Evolutionary conservation across 2,329 filamentous ascomycete genomes (phyloP).

Genomic region (Aspergillus oerlinghausenensis): DNA sequence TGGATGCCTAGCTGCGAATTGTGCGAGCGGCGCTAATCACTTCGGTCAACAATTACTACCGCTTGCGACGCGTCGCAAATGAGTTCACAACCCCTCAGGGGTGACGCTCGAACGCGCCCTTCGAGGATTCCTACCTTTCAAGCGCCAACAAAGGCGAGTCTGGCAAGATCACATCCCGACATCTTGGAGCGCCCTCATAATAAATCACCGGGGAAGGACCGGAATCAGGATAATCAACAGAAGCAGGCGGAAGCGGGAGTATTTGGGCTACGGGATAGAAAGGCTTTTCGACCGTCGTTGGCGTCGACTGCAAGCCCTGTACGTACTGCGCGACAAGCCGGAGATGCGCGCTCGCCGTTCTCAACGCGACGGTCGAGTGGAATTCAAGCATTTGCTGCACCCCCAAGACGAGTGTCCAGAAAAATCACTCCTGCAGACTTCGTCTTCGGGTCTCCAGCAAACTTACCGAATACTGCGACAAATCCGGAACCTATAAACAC

Average conservation of each 20-base stretch:
- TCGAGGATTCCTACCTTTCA: conserved; percentile 53
- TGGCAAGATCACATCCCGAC: conserved; percentile 58
- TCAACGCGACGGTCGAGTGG: conserved; percentile 26
- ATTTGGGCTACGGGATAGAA: conserved; percentile 33
- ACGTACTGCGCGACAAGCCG: conserved; percentile 7
- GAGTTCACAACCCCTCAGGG: conserved; percentile 19
- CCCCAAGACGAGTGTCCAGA: conserved; percentile 32
- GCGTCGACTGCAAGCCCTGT: conserved; percentile 25
- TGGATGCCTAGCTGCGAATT: conserved; percentile 36
- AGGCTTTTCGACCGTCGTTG: conserved; percentile 34
- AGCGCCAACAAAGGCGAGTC: conserved; percentile 62
- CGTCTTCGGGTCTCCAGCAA: conserved; percentile 24
- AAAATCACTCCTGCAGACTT: conserved; percentile 29
- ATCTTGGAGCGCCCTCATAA: conserved; percentile 47
- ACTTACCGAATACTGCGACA: conserved; percentile 7
- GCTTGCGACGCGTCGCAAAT: conserved; percentile 40
- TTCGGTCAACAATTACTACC: conserved; percentile 49
- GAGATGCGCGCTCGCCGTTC: conserved; percentile 15
- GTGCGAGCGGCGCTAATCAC: conserved; percentile 60
- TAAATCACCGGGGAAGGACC: conserved; percentile 34
- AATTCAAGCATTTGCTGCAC: conserved; percentile 33
- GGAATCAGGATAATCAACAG: conserved; percentile 9
- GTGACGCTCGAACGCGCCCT: conserved; percentile 21
- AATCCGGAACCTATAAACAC: conserved; percentile 16
- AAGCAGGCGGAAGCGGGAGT: conserved; percentile 15